Evolutionary conservation across 1,284 basidiomycete species (phyloP).

Genomic region (Rhizoctonia solani): DNA sequence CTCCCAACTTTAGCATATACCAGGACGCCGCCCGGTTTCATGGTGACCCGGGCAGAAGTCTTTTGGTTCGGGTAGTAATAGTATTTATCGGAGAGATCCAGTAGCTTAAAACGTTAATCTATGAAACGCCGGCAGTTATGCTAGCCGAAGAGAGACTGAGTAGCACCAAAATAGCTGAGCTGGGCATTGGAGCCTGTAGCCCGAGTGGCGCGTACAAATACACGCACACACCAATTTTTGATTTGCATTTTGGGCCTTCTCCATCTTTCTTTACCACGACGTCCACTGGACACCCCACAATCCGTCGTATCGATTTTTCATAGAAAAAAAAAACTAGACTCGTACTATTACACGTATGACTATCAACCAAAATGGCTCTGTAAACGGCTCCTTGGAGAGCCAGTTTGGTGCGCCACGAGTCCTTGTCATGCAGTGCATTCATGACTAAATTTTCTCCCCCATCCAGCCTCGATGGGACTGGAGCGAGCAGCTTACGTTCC

Average conservation of each 20-base stretch:
- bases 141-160: background rate
- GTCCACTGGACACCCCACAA: conserved; percentile 24
- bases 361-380: conserved; percentile 32
- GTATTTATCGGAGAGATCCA: no score
- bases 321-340: conserved; percentile 29
- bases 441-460: background rate
- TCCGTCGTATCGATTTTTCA: background rate
- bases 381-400: conserved; percentile 31
- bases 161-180: background rate
- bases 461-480: conserved; percentile 32
- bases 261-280: conserved; percentile 30
- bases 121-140: background rate
- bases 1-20: no score
- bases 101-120: no score
- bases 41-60: no score
- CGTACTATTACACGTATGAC: conserved; percentile 32
- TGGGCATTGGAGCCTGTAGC: background rate
- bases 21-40: no score
- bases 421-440: background rate
- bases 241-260: conserved; percentile 10
- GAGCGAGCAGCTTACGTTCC: conserved; percentile 78
- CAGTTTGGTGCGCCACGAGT: conserved; percentile 31
- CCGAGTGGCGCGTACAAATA: conserved; percentile 8
- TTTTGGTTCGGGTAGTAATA: no score
- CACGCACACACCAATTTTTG: conserved; percentile 27